phyloP scores from a whole-genome alignment of 192 early-diverging fungal genomes.

The Coemansia sp. region DNA sequence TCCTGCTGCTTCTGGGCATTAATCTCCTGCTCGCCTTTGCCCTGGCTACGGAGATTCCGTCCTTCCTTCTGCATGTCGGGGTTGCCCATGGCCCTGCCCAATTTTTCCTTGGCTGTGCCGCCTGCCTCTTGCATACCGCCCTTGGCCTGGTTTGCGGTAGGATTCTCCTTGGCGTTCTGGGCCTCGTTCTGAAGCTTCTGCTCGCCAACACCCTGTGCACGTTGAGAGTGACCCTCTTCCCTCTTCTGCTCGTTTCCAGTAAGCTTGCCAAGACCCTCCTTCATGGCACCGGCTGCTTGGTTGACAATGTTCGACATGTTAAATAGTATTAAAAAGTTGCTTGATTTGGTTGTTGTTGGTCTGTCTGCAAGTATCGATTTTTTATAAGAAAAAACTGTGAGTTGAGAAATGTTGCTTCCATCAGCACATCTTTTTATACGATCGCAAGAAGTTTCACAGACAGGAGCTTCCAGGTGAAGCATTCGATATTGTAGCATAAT shows the following conservation, averaged over 20 bases:
- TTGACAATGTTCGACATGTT: constrained; percentile 20
- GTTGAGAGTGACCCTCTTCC: constrained; percentile 10
- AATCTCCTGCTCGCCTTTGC: constrained; percentile 4
- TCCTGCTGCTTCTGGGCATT: constrained; percentile 1
- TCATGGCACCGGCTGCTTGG: constrained; percentile 19
- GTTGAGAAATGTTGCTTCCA: no score
- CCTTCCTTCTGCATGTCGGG: constrained; percentile 13
- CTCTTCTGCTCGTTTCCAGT: constrained; percentile 13
- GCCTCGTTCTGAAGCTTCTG: constrained; percentile 16
- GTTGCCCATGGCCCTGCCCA: constrained; percentile 25
- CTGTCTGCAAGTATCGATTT: no score
- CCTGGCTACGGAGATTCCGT: constrained; percentile 16
- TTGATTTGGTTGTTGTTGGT: no score
- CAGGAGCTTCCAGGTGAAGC: no score
- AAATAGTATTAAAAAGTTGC: neutral
- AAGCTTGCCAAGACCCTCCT: constrained; percentile 20
- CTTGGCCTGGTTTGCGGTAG: constrained; percentile 6
- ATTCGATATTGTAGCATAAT: no score
- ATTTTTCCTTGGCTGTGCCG: constrained; percentile 20
- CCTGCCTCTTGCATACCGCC: constrained; percentile 6
- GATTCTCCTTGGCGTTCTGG: neutral
- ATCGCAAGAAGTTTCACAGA: no score
- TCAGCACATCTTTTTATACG: no score
- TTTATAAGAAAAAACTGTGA: no score
- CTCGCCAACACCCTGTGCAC: constrained; percentile 17